Evolutionary conservation across 192 early-diverging fungal species (phyloP), one percentile per base, ranked within the genome.

Genomic region (Entomortierella beljakovae): DNA sequence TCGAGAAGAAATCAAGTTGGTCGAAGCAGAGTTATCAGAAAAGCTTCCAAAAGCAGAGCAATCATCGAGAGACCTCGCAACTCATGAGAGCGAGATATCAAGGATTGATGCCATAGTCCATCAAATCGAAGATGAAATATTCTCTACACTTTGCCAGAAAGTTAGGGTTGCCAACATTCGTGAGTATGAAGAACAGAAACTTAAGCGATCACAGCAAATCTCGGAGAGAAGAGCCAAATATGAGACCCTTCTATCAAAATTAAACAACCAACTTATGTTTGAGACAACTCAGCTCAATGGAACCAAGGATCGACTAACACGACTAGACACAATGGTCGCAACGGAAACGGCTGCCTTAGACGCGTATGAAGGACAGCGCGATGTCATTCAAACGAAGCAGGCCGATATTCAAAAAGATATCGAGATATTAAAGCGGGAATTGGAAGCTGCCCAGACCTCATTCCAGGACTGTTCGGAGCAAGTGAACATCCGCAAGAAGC

Each of bases 181-280:
- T 6, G 96, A 94, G 61, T 98, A 96, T 71, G 96, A 99, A 71
- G 87, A 88, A 22, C 81, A 87, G 28, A 90, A 92, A 48, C 82
- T 94, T 18, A 86, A 86, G 16, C 71, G 91, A 4, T 82, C 93
- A 2, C 89, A 93, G 62, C 92, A 96, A 65, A 74, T 85, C 0
- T 86, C 87, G 15, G 92, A 99, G 80, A 89, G 85, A 22, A 88
- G 91, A 35, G 61, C 94, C 50, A 88, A 92, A 68, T 95, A 96
- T 66, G 84, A 84, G 31, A 94, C 93, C 2, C 89, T 93, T 52
- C 82, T 90, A 53, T 92, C 95, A 16, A 90, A 92, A 55, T 73
- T 97, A 35, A 84, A 92, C 50, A 95, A 92, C 49, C 94, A 94
- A 50, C 88, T 89, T 15, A 81, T 82, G 20, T 96, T 97, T 83